A percentile compares a stretch with the other conserved stretches of the same genome.
These are phyloP conservation scores for Penicillium sp. DNA, from an alignment of 2,329 filamentous ascomycete species.

Conservation along the genomic window DNA sequence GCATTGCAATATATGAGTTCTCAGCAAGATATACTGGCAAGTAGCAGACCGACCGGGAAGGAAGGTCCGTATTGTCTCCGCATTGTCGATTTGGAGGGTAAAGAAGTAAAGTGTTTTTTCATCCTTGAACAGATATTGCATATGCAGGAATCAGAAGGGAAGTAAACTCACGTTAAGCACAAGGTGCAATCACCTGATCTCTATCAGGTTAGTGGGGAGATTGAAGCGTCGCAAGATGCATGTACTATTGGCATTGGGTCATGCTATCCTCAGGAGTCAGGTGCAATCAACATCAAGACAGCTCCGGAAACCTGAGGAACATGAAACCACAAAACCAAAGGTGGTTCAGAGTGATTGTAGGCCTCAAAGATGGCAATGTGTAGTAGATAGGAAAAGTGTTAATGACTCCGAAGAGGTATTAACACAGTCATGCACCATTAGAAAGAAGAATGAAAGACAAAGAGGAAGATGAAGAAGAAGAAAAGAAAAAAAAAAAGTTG, in stretches of 20 bases:
- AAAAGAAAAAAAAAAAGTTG: conserved; percentile 8
- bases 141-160: conserved; percentile 10
- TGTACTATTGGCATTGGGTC: not conserved
- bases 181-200: conserved; percentile 14
- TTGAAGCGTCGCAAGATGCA: conserved; percentile 3
- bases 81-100: conserved; percentile 66
- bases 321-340: not conserved
- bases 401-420: not conserved
- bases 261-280: conserved; percentile 2
- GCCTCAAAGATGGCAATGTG: not conserved
- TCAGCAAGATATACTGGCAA: conserved; percentile 71
- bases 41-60: conserved; percentile 66
- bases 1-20: conserved; percentile 23
- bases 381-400: not conserved
- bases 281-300: conserved; percentile 6
- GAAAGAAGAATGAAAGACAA: conserved; percentile 7
- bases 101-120: conserved; percentile 63
- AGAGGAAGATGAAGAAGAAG: conserved; percentile 21
- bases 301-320: not conserved
- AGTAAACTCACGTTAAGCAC: conserved; percentile 23
- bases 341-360: not conserved
- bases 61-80: conserved; percentile 61
- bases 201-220: conserved; percentile 18
- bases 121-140: conserved; percentile 49
- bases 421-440: not conserved